Evolutionary conservation across 2,329 filamentous ascomycete genomes (phyloP).

Genomic region (Cadophora gregata): DNA sequence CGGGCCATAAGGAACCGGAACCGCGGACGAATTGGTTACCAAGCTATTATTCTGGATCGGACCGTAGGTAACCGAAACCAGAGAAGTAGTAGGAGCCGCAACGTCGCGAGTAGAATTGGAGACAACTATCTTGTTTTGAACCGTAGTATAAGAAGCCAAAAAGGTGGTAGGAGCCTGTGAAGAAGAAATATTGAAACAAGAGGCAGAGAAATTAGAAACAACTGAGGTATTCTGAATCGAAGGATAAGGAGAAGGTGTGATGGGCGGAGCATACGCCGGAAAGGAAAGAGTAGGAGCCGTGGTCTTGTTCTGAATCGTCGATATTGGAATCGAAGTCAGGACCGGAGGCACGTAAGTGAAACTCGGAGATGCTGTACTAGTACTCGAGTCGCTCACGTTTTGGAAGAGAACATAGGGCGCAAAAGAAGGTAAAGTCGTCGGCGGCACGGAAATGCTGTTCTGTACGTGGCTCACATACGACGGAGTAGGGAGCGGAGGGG

Average conservation of each 20-base stretch:
- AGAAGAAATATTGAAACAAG: constrained; percentile 7
- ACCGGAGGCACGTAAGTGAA: constrained; percentile 14
- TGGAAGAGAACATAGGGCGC: constrained; percentile 7
- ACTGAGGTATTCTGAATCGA: not conserved
- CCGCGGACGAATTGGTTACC: constrained; percentile 10
- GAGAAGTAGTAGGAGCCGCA: constrained; percentile 8
- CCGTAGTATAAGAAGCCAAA: not conserved
- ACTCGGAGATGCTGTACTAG: constrained; percentile 19
- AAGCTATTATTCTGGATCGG: constrained; percentile 16
- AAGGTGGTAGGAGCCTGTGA: constrained; percentile 9
- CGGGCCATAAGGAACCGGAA: constrained; percentile 10
- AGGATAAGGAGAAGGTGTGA: constrained; percentile 13
- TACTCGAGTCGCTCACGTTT: constrained; percentile 16
- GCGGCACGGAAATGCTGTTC: constrained; percentile 25
- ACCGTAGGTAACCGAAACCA: constrained; percentile 5
- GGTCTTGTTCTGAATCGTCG: constrained; percentile 18
- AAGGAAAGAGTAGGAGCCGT: constrained; percentile 9
- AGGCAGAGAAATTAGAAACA: constrained; percentile 12
- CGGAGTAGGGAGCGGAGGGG: constrained; percentile 22
- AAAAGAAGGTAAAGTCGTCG: constrained; percentile 9
- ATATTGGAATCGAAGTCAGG: constrained; percentile 16
- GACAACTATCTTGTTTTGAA: constrained; percentile 17
- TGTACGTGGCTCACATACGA: constrained; percentile 22
- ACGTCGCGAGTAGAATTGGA: constrained; percentile 11
- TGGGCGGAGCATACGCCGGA: constrained; percentile 15